Evolutionary conservation across 179 eudicot genomes (phyloP), one percentile per base, ranked within the genome.

Genomic region (Nepenthes alata): DNA sequence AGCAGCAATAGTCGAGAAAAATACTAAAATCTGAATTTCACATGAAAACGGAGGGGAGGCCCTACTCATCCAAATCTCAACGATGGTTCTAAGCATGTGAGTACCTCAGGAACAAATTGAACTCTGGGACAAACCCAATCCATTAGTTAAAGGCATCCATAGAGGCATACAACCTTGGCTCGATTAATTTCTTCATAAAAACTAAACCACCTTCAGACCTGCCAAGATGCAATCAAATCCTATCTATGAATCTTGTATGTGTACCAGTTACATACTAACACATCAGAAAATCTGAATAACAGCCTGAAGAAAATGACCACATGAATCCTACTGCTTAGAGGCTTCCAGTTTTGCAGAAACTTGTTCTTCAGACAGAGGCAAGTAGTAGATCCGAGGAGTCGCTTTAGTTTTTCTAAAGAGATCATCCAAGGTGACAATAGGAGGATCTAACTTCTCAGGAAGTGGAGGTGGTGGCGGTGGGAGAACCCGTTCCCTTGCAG

Each of bases 391-490:
- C 50, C 98, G 78, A 14, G 98, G 96, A n/a, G 84, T 79, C n/a
- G 91, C 79, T 72, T 78, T 91, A 13, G 98, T 91, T 70, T 89
- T 91, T 78, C 82, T 76, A 57, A 91, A 91, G 11, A 91, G 85
- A 77, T 91, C 98, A 52, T 91, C 98, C 74, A 91, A 68, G 38
- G 98, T 91, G 70, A 91, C 71, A 25, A 82, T 75, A 55, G 97
- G 91, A 47, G 85, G 86, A 53, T 82, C 96, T 10, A 68, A 64
- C 74, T 85, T 88, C 69, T 85, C 90, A 4, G 76, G 61, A 14
- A 65, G 70, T 2, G 79, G 79, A n/a, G 77, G 80, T 8, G 77
- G 80, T 2, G 70, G 70, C 1, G 71, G 75, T 1, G 73, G 73
- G 1, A 69, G 72, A 44, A 62, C 64, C 3, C 59, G 68, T 13